Evolutionary conservation across 2,329 filamentous ascomycete species (phyloP).

Genomic region (Ophiosphaerella herpotricha): DNA sequence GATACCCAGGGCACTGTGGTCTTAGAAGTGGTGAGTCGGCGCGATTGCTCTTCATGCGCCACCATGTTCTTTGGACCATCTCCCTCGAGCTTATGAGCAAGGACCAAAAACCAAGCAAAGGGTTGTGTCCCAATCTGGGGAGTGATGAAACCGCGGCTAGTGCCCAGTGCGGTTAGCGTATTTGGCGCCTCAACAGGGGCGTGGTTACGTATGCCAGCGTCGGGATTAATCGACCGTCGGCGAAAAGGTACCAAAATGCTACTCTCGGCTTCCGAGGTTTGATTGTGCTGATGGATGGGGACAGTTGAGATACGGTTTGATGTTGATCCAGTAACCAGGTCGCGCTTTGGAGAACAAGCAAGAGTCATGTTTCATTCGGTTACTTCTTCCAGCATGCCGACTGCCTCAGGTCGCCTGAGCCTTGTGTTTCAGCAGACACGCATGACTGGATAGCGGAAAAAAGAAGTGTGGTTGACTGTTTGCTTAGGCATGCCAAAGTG

Average conservation of each 20-base stretch:
- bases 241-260: slow-evolving; percentile 1
- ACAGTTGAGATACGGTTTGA: neutral
- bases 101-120: too few species aligned
- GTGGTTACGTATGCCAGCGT: slow-evolving; percentile 9
- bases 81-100: too few species aligned
- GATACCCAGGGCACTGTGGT: too few species aligned
- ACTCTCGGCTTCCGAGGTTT: slow-evolving; percentile 5
- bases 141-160: slow-evolving; percentile 8
- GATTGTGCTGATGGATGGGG: neutral
- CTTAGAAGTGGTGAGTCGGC: too few species aligned
- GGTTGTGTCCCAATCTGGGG: neutral
- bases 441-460: neutral
- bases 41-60: too few species aligned
- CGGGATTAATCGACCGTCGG: too few species aligned
- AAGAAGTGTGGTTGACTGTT: neutral
- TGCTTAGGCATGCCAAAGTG: too few species aligned
- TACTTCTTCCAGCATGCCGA: neutral
- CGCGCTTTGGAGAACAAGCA: too few species aligned
- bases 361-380: neutral
- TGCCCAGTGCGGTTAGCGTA: slow-evolving; percentile 8
- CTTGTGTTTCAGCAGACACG: slow-evolving; percentile 1
- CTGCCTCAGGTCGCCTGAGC: neutral
- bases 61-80: too few species aligned
- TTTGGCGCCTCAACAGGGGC: slow-evolving; percentile 9
- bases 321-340: too few species aligned